Base-by-base conservation (phyloP, 2,329 filamentous ascomycete species). In the Fusarium sp. region DNA sequence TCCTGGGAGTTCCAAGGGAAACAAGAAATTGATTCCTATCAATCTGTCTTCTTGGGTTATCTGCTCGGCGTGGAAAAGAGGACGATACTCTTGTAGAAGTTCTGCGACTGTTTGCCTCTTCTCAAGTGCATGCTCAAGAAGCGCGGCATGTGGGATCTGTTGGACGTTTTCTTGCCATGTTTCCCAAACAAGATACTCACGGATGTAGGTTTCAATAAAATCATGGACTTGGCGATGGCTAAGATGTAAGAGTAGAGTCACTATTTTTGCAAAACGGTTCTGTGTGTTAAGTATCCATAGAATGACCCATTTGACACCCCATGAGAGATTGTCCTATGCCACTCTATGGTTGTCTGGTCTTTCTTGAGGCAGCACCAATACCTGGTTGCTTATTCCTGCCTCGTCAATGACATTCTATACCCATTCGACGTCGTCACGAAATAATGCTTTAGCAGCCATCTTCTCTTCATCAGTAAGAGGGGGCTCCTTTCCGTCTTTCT, bases 231-330 rank as follows among this genome's bases (percentile, higher is more conserved):
- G 74, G 5, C 38, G n/a, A 5, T 56, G 53, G 2, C 49, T 57
- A 2, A 77, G 70, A 6, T 52, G 68, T 6, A 77, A 53, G 15
- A 73, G 50, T 4, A 67, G 9, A 3, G 56, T 41, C 12, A 53
- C 51, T 5, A 66, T 59, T 23, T 71, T 67, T 20, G 67, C 51
- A 33, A 77, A 77, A 2, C 67, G 57, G 30, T 72, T 42, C 4
- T 47, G 57, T 9, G 64, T 47, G 36, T 57, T 56, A 7, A 77
- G 55, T 6, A 74, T 31, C 33, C 70, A 67, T 36, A 77, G 47
- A 4, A 77, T 72, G 15, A 69, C 40, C 76, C 76, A 77, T 38
- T 67, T 71, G 16, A 71, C 57, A 0, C 75, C 75, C 44, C 69
- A 64, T 8, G 57, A 51, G 15, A 77, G 64, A 45, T 67, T 65